Base-by-base conservation (phyloP, 768 basidiomycete species). In the Hygrophorus pudorinus region DNA sequence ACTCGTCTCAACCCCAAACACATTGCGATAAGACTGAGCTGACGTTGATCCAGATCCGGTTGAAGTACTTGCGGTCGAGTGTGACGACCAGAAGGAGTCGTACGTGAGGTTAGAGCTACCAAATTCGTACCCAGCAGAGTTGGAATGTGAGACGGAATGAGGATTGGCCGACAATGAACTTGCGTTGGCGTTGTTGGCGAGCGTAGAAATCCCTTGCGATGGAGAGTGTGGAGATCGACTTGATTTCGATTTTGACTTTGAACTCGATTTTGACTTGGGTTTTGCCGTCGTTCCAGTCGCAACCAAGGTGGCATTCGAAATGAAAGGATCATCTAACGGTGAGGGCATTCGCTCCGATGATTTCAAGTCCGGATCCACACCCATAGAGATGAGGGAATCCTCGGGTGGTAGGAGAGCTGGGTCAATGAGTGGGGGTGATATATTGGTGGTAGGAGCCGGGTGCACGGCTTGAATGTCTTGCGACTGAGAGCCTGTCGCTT, bases 41-140 rank as follows among this genome's bases (percentile, higher is more conserved):
- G 55, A 52, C 17, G 51, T 48, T 6, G 51, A 42, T 11, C 38
- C 51, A 2, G 56, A 51, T 29, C 53, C 48, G 1, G n/a, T n/a
- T n/a, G n/a, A n/a, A n/a, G n/a, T n/a, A n/a, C n/a, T n/a, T n/a
- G n/a, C n/a, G n/a, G 52, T 51, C 31, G 71, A 59, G 47, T 77
- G 75, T 5, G 73, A 66, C 1, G 77, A 76, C 78, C 76, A 80
- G 52, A 79, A 80, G 0, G 74, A 75, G 53, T 79, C 78, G 50
- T 79, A 79, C 2, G 78, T 76, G 35, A 77, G 59, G 9, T 66
- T 56, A 6, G 64, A 56, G n/a, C 48, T 50, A 16, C 56, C 42
- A 47, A 60, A 62, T 36, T 51, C 55, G 45, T 53, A 57, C 44
- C 58, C 58, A 56, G 39, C 35, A 57, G 38, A 33, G 55, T 30